Base-by-base conservation (phyloP, 225 moss, liverwort and hornwort genomes). In the Sphagnum tenellum region DNA sequence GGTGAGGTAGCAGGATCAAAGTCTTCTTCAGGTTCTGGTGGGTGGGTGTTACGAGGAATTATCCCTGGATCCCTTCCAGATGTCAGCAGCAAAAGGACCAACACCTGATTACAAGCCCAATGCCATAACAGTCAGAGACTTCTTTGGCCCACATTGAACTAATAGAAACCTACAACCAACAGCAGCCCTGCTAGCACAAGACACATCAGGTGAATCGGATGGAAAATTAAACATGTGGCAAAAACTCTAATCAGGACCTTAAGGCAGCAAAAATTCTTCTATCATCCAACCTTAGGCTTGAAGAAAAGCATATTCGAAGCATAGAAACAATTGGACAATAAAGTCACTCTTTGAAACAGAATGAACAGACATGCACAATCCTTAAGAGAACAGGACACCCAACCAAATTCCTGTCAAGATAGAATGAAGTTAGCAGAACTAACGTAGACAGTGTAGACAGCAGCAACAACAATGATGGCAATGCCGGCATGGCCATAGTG, bases 41-140 rank as follows among this genome's bases (percentile, higher is more conserved):
- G 92, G 48, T 92, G 92, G 4, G 81, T 76, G 59, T 90, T 98
- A 4, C 92, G 90, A 52, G 96, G 96, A 73, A 98, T 83, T 9
- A 98, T 98, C 67, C 96, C 92, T 7, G 92, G 92, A 74, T 98
- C 92, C 47, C 96, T 83, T 52, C 96, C 96, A 13, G 92, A 98
- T 2, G 96, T 98, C 65, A 92, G 75, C 1, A 98, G 85, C 64
- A 98, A 73, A 69, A 98, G 71, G 57, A 89, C 57, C 68, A 98
- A 75, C 12, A 90, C 92, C 92, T 92, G 82, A 13, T 56, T 10
- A 57, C 44, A 55, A 51, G 12, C 45, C 45, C n/a, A 65, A 63
- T 63, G 47, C 49, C 3, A 44, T 8, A 50, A 14, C 49, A 48
- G 47, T 14, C 14, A n/a, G 29, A 6, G 9, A 3, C n/a, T 49